These are phyloP conservation scores for Nicotiana benthamiana DNA, from an alignment of 257 asterid genomes.

Conservation along the genomic window DNA sequence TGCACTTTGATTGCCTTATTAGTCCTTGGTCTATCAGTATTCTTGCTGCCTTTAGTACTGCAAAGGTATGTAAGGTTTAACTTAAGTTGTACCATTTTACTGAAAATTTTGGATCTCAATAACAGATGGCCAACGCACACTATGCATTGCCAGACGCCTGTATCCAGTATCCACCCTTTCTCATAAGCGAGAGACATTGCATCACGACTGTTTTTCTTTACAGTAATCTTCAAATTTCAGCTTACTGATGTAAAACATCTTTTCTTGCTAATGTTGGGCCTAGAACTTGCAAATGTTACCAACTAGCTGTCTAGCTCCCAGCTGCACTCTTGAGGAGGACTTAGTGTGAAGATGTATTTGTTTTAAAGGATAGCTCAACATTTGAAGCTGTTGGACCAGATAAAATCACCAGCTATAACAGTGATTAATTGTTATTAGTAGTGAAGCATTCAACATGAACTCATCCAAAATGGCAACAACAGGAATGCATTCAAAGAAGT, in stretches of 20 bases:
- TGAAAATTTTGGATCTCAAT: background rate
- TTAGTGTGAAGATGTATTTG: slow-evolving; percentile 31
- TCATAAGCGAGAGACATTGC: background rate
- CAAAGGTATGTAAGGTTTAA: slow-evolving; percentile 18
- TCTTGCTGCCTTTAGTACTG: slow-evolving; percentile 41
- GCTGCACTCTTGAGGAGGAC: slow-evolving; percentile 31
- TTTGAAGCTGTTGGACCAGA: slow-evolving; percentile 36
- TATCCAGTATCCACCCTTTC: background rate
- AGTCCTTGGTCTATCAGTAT: slow-evolving; percentile 8
- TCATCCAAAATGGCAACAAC: no score
- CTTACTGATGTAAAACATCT: background rate
- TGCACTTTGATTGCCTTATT: slow-evolving; percentile 9
- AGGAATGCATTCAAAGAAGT: no score
- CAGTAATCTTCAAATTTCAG: no score
- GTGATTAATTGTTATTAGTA: slow-evolving; percentile 38
- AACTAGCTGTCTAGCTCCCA: slow-evolving; percentile 15
- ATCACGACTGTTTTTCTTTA: background rate
- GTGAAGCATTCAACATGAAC: no score
- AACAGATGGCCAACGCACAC: background rate
- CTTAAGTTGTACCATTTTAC: background rate
- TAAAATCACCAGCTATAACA: slow-evolving; percentile 40
- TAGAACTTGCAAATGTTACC: slow-evolving; percentile 40
- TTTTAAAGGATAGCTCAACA: slow-evolving; percentile 23
- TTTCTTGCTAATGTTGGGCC: slow-evolving; percentile 25
- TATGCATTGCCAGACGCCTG: background rate